phyloP scores from a whole-genome alignment of 2,329 filamentous ascomycete genomes.

The Cadophora malorum region DNA sequence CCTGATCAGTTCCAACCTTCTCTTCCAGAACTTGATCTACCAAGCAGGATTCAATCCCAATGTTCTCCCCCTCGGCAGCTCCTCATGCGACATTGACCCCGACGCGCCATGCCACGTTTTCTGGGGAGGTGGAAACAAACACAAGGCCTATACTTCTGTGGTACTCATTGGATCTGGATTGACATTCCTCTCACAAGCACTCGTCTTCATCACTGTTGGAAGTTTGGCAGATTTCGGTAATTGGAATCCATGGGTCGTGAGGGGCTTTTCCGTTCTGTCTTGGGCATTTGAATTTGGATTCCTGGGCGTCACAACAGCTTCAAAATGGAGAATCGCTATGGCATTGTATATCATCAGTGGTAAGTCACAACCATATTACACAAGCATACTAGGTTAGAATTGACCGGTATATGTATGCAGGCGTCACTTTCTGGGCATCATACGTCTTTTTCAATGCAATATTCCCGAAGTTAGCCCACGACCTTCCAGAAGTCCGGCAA shows the following conservation, averaged over 20 bases:
- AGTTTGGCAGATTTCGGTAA: conserved; percentile 44
- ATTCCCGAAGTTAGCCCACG: conserved; percentile 43
- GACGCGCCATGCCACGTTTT: conserved; percentile 43
- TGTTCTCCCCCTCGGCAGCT: conserved; percentile 42
- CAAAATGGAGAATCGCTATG: conserved; percentile 43
- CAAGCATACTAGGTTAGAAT: not conserved
- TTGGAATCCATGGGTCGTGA: conserved; percentile 45
- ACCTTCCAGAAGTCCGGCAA: conserved; percentile 41
- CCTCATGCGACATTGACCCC: conserved; percentile 38
- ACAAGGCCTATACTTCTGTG: conserved; percentile 41
- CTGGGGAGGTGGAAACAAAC: conserved; percentile 41
- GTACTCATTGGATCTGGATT: conserved; percentile 42
- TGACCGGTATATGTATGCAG: conserved; percentile 23
- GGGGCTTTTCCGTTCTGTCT: conserved; percentile 40
- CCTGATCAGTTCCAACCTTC: conserved; percentile 40
- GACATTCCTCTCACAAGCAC: conserved; percentile 40
- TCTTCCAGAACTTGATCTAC: conserved; percentile 45
- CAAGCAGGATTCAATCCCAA: conserved; percentile 45
- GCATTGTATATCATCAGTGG: conserved; percentile 44
- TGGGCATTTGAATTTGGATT: conserved; percentile 45
- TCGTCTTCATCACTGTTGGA: conserved; percentile 42
- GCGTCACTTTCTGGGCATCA: conserved; percentile 43
- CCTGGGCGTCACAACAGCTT: conserved; percentile 38
- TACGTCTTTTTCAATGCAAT: conserved; percentile 46
- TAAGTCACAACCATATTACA: conserved; percentile 28